Base-by-base conservation (phyloP, 345 rosid species). In the Heritiera littoralis region DNA sequence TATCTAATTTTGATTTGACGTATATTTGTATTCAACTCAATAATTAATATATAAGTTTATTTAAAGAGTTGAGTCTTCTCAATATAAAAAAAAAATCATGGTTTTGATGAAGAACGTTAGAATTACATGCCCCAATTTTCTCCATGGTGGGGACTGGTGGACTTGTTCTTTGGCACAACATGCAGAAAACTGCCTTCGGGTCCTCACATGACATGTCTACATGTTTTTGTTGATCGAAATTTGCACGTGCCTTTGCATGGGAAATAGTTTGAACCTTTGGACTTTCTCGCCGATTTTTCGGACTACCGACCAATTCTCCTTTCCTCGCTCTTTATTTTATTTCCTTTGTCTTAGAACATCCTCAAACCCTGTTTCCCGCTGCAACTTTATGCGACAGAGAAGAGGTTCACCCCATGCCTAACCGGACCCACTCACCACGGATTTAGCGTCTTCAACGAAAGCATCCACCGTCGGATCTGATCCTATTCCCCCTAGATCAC, bases 211-310 rank as follows among this genome's bases (percentile, higher is more conserved):
- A 70, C 20, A 7, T 51, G 58, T 70, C 75, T 7, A 30, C 14
- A 20, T 68, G 3, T 35, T 3, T 35, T 3, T 68, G 11, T 12
- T 11, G 5, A 45, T 20, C 15, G n/a, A 11, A 45, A 68, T 6
- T 68, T 70, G 20, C 55, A 71, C 75, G 38, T 71, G 75, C 41
- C 20, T 71, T 8, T 49, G 75, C 43, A 49, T 32, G 28, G 45
- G 58, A 71, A 71, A 17, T 28, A 46, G 58, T 28, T 70, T 70
- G 12, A 70, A 28, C 4, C 0, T 28, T 70, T 49, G 41, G 41
- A 28, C 12, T 3, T 28, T 71, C 15, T 51, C 15, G 75, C 60
- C 59, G 5, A 49, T 14, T 13, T 2, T 71, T 30, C 30, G 75
- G 75, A 71, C 75, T 71, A 3, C 60, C 59, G 75, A 51, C 43